These are phyloP conservation scores for Rehmannia glutinosa DNA, from an alignment of 257 asterid species.

Conservation along the genomic window DNA sequence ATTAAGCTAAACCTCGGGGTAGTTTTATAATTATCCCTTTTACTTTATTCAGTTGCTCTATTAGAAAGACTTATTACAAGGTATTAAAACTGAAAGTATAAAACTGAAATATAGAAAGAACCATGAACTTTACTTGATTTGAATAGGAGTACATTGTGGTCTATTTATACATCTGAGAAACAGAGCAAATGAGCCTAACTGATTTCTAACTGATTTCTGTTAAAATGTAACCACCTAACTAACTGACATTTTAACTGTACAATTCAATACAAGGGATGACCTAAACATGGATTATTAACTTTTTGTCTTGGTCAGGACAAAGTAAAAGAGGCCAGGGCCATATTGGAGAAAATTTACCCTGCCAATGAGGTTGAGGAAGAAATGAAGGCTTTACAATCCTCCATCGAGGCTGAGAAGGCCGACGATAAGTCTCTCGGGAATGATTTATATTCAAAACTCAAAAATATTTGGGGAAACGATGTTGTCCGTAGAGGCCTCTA, in stretches of 20 bases:
- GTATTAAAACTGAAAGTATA: no score
- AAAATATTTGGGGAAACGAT: slow-evolving; percentile 37
- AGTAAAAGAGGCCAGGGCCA: slow-evolving; percentile 58
- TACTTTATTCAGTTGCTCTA: no score
- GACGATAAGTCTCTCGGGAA: slow-evolving; percentile 33
- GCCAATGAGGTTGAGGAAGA: slow-evolving; percentile 62
- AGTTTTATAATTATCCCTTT: background rate
- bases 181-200: no score
- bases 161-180: no score
- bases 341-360: slow-evolving; percentile 71
- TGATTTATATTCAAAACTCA: slow-evolving; percentile 28
- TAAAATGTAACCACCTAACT: no score
- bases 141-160: no score
- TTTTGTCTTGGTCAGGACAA: slow-evolving; percentile 34
- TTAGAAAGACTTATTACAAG: background rate
- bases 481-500: slow-evolving; percentile 75
- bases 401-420: slow-evolving; percentile 63
- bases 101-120: no score
- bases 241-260: no score
- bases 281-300: background rate
- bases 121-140: no score
- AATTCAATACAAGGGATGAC: no score
- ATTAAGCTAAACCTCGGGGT: background rate
- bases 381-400: slow-evolving; percentile 50
- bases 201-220: no score